phyloP scores from a whole-genome alignment of 139 green algal species.

The Micractinium conductrix region DNA sequence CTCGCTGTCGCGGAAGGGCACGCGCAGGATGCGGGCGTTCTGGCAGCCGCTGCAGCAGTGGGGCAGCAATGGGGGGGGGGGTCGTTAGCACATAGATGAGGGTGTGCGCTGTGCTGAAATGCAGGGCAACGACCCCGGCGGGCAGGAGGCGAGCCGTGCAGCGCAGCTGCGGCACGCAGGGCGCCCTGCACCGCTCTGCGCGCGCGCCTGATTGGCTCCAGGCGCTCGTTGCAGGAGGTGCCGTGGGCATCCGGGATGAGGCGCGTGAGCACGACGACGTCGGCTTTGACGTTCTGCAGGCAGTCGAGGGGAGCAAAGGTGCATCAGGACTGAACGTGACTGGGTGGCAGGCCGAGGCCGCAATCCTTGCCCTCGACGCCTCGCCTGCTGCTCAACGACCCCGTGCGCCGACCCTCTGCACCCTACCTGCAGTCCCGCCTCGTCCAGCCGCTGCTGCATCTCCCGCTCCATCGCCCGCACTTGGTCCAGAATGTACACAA shows the following conservation, averaged over 20 bases:
- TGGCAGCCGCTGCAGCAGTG: constrained; percentile 71
- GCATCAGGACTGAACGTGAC: not conserved
- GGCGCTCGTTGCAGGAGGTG: constrained; percentile 82
- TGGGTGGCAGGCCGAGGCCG: no score
- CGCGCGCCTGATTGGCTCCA: constrained; percentile 82
- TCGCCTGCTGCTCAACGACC: no score
- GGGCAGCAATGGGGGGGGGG: no score
- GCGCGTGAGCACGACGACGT: constrained; percentile 80
- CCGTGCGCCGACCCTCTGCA: no score
- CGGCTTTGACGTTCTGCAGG: constrained; percentile 24
- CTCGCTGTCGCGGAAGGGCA: constrained; percentile 72
- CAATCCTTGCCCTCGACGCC: no score
- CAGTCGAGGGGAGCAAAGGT: not conserved
- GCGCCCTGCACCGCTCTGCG: no score
- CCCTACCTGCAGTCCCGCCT: constrained; percentile 56
- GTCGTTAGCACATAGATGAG: no score
- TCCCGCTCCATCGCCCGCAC: constrained; percentile 76
- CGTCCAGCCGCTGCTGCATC: constrained; percentile 60
- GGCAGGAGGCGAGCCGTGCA: no score
- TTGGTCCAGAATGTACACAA: constrained; percentile 92
- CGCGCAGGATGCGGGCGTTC: constrained; percentile 74
- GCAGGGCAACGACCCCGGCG: no score
- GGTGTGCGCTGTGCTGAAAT: no score
- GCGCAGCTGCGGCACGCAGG: no score
- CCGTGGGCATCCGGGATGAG: constrained; percentile 81